Conservation (phyloP, 495 filamentous ascomycete genomes). For the Penicillium dipodomyicola region DNA sequence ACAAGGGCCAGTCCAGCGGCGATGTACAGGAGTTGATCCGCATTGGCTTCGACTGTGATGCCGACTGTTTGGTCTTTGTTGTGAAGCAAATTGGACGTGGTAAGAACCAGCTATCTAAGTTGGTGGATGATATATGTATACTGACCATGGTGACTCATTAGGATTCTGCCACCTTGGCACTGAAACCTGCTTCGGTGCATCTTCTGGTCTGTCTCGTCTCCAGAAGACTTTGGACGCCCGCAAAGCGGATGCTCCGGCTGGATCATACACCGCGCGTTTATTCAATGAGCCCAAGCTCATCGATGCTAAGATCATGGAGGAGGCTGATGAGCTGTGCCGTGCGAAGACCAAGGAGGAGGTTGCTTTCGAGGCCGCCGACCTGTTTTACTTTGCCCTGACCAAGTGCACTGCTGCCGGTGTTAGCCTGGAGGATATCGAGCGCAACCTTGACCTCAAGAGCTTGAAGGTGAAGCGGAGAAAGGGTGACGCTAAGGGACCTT, state of each 20-base stretch:
- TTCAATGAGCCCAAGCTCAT: constrained; percentile 89
- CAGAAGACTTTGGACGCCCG: constrained; percentile 79
- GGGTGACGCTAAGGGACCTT: constrained; percentile 89
- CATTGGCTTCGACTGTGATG: constrained; percentile 86
- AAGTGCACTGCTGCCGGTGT: constrained; percentile 83
- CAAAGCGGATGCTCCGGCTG: constrained; percentile 75
- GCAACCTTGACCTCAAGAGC: constrained; percentile 89
- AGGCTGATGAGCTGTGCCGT: constrained; percentile 89
- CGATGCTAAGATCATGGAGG: constrained; percentile 96
- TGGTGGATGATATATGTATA: not conserved
- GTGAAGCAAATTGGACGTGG: constrained; percentile 83
- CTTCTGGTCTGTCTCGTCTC: constrained; percentile 75
- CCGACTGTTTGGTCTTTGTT: constrained; percentile 84
- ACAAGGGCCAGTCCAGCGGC: constrained; percentile 92
- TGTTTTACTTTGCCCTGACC: constrained; percentile 92
- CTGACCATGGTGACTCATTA: constrained; percentile 34
- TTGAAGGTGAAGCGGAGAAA: constrained; percentile 87
- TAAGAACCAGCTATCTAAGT: constrained; percentile 23
- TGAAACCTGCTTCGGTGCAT: constrained; percentile 84
- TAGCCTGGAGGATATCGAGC: constrained; percentile 80
- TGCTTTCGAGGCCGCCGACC: constrained; percentile 89
- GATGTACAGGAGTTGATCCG: constrained; percentile 86
- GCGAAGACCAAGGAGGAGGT: constrained; percentile 78
- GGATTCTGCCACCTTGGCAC: constrained; percentile 95
- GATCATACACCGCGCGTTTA: constrained; percentile 88